phyloP scores from a whole-genome alignment of 768 basidiomycete species.

The Sporobolomyces pararoseus region DNA sequence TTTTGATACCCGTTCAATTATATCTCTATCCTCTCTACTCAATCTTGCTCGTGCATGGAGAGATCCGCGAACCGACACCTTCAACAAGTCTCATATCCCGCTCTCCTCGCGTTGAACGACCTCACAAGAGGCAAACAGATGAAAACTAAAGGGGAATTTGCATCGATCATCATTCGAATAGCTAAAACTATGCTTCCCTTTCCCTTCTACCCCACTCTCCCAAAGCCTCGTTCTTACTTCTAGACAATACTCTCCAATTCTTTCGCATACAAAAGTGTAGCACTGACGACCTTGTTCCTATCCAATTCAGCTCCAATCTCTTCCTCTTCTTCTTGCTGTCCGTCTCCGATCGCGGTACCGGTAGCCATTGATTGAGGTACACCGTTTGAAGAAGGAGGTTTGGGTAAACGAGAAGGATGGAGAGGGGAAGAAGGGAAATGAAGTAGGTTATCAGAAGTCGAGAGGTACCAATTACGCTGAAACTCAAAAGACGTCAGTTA shows the following conservation, averaged over 20 bases:
- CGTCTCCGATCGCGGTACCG: not conserved
- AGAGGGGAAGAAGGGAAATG: conserved; percentile 60
- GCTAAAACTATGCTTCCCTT: no score
- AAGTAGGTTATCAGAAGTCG: conserved; percentile 65
- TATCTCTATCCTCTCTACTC: no score
- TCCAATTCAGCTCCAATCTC: conserved; percentile 71
- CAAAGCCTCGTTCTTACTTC: not conserved
- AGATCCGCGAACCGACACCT: no score
- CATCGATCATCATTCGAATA: no score
- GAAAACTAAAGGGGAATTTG: no score
- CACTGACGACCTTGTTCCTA: conserved; percentile 73
- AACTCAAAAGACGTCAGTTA: not conserved
- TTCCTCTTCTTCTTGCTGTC: conserved; percentile 6
- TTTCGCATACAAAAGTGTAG: conserved; percentile 72
- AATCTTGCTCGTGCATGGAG: no score
- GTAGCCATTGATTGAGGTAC: not conserved
- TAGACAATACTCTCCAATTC: conserved; percentile 89
- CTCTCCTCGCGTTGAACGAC: no score
- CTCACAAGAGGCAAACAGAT: no score
- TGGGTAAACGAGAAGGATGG: conserved; percentile 17
- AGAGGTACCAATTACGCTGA: conserved; percentile 53
- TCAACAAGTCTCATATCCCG: no score
- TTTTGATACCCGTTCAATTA: no score
- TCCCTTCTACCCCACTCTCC: no score
- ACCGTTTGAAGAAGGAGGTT: not conserved